Conservation (phyloP, 208 protist genomes). For the Wallacemonas rigidus region DNA sequence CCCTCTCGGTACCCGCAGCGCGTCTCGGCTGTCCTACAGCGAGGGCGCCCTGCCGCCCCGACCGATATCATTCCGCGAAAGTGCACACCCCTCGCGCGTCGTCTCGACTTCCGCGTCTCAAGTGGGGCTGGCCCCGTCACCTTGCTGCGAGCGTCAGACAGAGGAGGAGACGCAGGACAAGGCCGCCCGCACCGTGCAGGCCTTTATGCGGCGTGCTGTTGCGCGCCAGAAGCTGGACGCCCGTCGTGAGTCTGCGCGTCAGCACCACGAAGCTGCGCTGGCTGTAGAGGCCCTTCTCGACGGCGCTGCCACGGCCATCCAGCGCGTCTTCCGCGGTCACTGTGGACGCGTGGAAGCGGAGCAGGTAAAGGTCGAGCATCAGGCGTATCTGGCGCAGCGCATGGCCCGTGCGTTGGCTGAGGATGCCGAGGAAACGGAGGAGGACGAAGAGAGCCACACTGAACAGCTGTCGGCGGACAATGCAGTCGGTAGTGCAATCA, state of each 20-base stretch:
- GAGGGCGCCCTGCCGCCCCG: too few relatives aligned
- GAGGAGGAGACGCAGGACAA: constrained; percentile 4
- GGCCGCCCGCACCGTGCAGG: constrained; percentile 35
- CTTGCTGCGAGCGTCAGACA: neutral
- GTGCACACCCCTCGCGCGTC: neutral
- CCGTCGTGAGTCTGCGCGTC: constrained; percentile 15
- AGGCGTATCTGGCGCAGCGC: constrained; percentile 24
- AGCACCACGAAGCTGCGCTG: constrained; percentile 26
- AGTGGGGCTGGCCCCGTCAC: neutral
- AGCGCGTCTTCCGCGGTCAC: constrained; percentile 66
- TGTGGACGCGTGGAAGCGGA: constrained; percentile 28
- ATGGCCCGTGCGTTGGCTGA: constrained; percentile 22
- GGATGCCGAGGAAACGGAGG: constrained; percentile 12
- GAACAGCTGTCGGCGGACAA: neutral
- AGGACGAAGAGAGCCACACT: constrained; percentile 3
- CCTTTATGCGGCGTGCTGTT: constrained; percentile 24
- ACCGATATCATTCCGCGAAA: neutral
- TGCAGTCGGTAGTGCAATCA: too few relatives aligned
- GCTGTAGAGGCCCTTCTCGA: constrained; percentile 38
- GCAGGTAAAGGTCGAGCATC: constrained; percentile 14
- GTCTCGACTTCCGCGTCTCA: neutral
- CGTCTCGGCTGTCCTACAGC: neutral
- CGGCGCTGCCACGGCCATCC: constrained; percentile 54
- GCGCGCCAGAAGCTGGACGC: constrained; percentile 19
- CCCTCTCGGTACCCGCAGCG: neutral